phyloP scores from a whole-genome alignment of 768 basidiomycete species.

The Mycena leptocephala region DNA sequence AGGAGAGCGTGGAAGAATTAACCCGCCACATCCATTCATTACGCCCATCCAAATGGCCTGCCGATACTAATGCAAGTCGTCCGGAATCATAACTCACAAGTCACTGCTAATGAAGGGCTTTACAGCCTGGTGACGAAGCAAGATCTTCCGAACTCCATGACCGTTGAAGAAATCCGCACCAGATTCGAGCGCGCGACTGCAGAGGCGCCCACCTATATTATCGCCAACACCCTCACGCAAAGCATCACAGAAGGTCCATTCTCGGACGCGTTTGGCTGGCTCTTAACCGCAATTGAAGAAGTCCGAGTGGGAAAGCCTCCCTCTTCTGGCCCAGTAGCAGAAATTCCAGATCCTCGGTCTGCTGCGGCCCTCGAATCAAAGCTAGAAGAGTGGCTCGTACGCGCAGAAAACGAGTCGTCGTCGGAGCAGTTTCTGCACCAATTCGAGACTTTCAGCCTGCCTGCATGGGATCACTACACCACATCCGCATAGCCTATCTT shows the following conservation, averaged over 20 bases:
- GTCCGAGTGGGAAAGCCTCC: constrained; percentile 28
- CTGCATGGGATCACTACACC: constrained; percentile 68
- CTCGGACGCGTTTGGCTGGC: constrained; percentile 59
- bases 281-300: constrained; percentile 49
- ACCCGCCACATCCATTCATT: constrained; percentile 30
- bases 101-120: background rate
- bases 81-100: background rate
- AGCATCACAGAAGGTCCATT: constrained; percentile 45
- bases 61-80: constrained; percentile 53
- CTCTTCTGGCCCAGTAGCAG: background rate
- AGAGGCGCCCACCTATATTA: constrained; percentile 46
- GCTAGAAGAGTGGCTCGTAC: constrained; percentile 54
- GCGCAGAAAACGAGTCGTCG: constrained; percentile 47
- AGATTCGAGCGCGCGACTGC: constrained; percentile 47
- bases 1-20: constrained; percentile 69
- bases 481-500: constrained; percentile 62
- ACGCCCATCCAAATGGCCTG: background rate
- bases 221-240: constrained; percentile 41
- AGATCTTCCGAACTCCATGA: constrained; percentile 68
- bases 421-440: constrained; percentile 52
- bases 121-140: constrained; percentile 73
- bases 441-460: constrained; percentile 53
- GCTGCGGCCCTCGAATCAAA: constrained; percentile 49
- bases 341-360: constrained; percentile 36
- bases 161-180: constrained; percentile 63